Evolutionary conservation across 2,329 filamentous ascomycete genomes (phyloP), one percentile per base, ranked within the genome.

Genomic region (Lachnellula arida): DNA sequence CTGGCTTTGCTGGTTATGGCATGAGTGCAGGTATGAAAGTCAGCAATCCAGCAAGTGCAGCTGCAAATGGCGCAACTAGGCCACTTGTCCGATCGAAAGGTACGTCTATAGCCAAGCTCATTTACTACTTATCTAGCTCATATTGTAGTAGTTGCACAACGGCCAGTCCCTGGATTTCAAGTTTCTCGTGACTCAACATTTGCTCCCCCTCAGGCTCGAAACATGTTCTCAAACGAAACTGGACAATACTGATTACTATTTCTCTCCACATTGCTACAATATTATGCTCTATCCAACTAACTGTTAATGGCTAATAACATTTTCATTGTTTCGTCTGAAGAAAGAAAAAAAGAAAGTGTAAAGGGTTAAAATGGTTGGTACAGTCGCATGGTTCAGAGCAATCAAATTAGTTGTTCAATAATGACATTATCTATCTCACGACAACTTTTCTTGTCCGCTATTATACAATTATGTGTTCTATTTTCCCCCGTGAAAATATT

Each of bases 11-110:
- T 37, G 67, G 67, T 7, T 70, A 70, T 54, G 69, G 69, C 19
- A 65, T 71, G 65, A 70, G 68, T 52, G 68, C 69, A 42, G 68
- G 68, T 46, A 54, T 70, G 17, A 71, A 70, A 60, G 66, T 68
- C 23, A 69, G 69, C 50, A 65, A 69, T 48, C 62, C 65, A 48
- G 43, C 53, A 28, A 57, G 57, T 35, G 40, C 55, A 40, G 17
- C 43, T 35, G 40, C 28, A 14, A 56, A 35, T 46, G 60, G 56
- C 11, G 51, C 57, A 28, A 34, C 44, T n/a, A 63, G 63, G 39
- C 61, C 65, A 34, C 35, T 37, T 19, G 50, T 60, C 6, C 60
- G 61, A 55, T 64, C 65, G 8, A 65, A 66, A 67, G 66, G 67
- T 65, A 50, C 54, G 51, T 51, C 34, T 54, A 4, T 8, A 32